Evolutionary conservation across 345 rosid genomes (phyloP), one percentile per base, ranked within the genome.

Genomic region (Heritiera fomes): DNA sequence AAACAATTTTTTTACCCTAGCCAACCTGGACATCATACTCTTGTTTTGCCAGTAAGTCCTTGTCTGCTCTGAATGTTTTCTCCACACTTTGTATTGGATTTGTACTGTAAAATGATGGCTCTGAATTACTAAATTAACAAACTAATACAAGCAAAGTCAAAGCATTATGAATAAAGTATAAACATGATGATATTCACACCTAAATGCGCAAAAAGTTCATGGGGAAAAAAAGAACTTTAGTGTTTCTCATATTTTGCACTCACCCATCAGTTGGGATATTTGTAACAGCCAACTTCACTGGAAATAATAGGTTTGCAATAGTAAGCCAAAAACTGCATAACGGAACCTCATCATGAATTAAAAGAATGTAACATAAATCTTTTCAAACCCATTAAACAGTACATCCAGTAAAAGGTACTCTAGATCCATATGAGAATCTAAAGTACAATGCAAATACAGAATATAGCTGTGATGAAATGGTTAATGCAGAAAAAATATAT

Each of bases 11-110:
- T 38, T 61, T 52, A 18, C 12, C 66, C 43, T 61, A 76, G 61
- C 87, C 75, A 81, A 93, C 99, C 97, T 94, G 98, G 80, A 91
- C 85, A 86, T 93, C 96, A 72, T 84, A 85, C 38, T 93, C 98
- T 80, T 82, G 91, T 84, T 91, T 93, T 5, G 88, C 38, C 77
- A 97, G 34, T 55, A 91, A 84, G 78, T 93, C 98, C 84, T 77
- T 94, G 82, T 91, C 90, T 66, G 89, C 88, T 86, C 93, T 90
- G 17, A 93, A 94, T 76, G 92, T 78, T 78, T 83, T 91, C 78
- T 94, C 98, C 75, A 85, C 89, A 78, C 85, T 82, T 83, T 88
- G 98, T 76, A 87, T 56, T 49, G 97, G 91, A 86, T 71, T 93
- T 81, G 96, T 59, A 69, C 99, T 97, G 94, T 70, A 85, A 85